Evolutionary conservation across 2,329 filamentous ascomycete genomes (phyloP).

Genomic region (Arachnomyces sp.): DNA sequence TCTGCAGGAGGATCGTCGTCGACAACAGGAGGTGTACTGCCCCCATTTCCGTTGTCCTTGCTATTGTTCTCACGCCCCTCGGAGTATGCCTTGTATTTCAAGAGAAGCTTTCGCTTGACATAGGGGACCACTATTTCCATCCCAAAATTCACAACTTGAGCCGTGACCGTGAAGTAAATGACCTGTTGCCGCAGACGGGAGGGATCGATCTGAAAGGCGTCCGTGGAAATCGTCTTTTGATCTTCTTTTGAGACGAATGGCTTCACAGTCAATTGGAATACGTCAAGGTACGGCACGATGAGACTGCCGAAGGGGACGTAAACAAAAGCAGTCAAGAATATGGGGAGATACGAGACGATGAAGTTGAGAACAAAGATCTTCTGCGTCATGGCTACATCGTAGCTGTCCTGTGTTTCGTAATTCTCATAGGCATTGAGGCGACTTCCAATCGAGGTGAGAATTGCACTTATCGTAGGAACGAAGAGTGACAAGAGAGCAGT

Average conservation of each 20-base stretch:
- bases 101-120: slow-evolving; percentile 67
- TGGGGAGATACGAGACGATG: slow-evolving; percentile 86
- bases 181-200: slow-evolving; percentile 79
- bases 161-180: slow-evolving; percentile 92
- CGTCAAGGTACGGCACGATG: slow-evolving; percentile 76
- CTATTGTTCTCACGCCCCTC: slow-evolving; percentile 51
- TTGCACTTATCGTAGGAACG: slow-evolving; percentile 67
- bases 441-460: slow-evolving; percentile 70
- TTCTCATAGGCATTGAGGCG: slow-evolving; percentile 79
- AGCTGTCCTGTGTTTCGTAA: slow-evolving; percentile 78
- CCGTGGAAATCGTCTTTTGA: slow-evolving; percentile 48
- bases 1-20: slow-evolving; percentile 71
- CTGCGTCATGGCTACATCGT: slow-evolving; percentile 75
- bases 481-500: slow-evolving; percentile 78
- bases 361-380: slow-evolving; percentile 97
- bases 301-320: slow-evolving; percentile 86
- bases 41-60: slow-evolving; percentile 24
- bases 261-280: slow-evolving; percentile 68
- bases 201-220: slow-evolving; percentile 74
- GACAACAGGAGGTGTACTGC: slow-evolving; percentile 38
- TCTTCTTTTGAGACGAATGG: slow-evolving; percentile 70
- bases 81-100: slow-evolving; percentile 71
- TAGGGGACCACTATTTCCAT: slow-evolving; percentile 82
- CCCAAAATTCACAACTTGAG: slow-evolving; percentile 78
- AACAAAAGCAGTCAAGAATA: slow-evolving; percentile 88